phyloP scores from a whole-genome alignment of 345 rosid species.

The Eutrema heterophyllum region DNA sequence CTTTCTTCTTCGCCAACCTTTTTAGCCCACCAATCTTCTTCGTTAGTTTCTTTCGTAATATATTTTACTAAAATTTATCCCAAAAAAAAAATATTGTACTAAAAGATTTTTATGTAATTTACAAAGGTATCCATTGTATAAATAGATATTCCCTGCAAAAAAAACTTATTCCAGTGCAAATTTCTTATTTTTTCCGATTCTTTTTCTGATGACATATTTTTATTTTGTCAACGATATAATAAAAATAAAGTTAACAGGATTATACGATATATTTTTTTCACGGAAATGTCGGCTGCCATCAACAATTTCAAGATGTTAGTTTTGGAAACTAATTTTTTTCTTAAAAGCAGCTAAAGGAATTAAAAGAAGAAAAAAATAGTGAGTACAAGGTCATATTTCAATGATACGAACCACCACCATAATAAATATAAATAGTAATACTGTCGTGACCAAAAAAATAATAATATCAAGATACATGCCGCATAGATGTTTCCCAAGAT shows the following conservation, averaged over 20 bases:
- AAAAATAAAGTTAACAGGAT: background rate
- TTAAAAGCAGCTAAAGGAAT: background rate
- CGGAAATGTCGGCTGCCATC: constrained; percentile 22
- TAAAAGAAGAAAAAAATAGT: background rate
- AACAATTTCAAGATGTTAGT: constrained; percentile 10
- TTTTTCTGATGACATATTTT: background rate
- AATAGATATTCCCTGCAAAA: background rate
- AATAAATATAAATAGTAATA: constrained; percentile 19
- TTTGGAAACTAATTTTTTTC: background rate
- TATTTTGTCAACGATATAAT: too few species aligned
- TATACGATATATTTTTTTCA: background rate
- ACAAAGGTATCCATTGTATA: background rate
- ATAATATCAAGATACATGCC: background rate
- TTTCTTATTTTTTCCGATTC: background rate
- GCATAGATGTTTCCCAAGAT: background rate
- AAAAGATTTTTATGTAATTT: background rate
- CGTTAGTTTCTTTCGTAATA: background rate
- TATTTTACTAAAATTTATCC: background rate
- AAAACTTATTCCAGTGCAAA: background rate
- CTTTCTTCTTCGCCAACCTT: constrained; percentile 34
- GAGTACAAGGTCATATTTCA: constrained; percentile 31
- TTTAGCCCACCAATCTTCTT: constrained; percentile 22
- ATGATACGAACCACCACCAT: constrained; percentile 32
- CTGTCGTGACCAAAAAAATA: background rate
- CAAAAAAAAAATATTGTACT: too few species aligned